Base-by-base conservation (phyloP, 2,329 filamentous ascomycete species). In the Chaetomiaceae sp. region DNA sequence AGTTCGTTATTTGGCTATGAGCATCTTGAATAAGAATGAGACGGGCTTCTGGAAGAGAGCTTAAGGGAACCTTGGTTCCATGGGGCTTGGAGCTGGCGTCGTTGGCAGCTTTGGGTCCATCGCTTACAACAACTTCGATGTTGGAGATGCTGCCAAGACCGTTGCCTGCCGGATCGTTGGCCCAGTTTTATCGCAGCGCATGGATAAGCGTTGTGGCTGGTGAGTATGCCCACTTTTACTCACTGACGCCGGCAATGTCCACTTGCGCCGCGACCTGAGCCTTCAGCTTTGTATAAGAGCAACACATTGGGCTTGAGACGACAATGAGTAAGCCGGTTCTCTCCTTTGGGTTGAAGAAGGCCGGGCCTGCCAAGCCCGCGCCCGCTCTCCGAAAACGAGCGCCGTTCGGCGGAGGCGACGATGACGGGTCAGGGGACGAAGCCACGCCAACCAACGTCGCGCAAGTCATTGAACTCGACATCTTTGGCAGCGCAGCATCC, bases 291-390 rank as follows among this genome's bases (percentile, higher is more conserved):
- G n/a, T n/a, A 29, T 5, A 19, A 1, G 22, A 9, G 11, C 18
- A 14, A 20, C 37, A 36, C 32, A 12, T 15, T 15, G 10, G 19
- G 15, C 29, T 7, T 3, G 14, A 18, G 3, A 3, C 11, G 17
- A 40, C 35, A 22, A 75, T 75, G 71, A 72, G 67, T 61, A 75
- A 72, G 49, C 69, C 70, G n/a, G 65, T 60, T 18, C 56, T 75
- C 18, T 68, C 71, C 32, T 74, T 73, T 55, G 82, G 81, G 41
- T 71, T 86, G 40, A 83, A 80, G 59, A 86, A 83, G 62, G 60
- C 71, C 2, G 66, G 65, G 45, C 64, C 65, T 49, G 65, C 71
- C 2, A 80, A 78, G 56, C 66, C 73, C 4, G 66, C 66, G 24
- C 71, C 72, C 3, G 61, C 66, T 1, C 78, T 72, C 56, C 67